phyloP scores from a whole-genome alignment of 179 eudicot species.

The Sideroxylon spinosum region DNA sequence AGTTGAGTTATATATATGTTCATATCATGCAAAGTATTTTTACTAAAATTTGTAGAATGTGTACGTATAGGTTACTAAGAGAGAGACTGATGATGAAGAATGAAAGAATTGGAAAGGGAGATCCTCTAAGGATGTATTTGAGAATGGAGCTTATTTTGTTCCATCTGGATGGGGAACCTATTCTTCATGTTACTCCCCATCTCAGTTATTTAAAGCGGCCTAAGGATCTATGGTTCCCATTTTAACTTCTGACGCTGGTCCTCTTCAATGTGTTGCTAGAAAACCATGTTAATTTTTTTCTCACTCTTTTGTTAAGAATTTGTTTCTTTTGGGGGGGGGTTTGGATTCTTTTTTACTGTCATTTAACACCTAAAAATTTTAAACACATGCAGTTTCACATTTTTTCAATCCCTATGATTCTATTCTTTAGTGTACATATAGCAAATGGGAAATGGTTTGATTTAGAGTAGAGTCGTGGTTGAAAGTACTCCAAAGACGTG shows the following conservation, averaged over 20 bases:
- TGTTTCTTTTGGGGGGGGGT: too few species aligned
- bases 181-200: conserved; percentile 21
- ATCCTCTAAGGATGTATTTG: conserved; percentile 40
- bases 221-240: conserved; percentile 31
- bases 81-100: conserved; percentile 23
- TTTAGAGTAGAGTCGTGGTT: too few species aligned
- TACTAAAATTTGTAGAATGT: not conserved
- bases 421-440: too few species aligned
- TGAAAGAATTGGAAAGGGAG: conserved; percentile 64
- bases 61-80: conserved; percentile 43
- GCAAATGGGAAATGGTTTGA: too few species aligned
- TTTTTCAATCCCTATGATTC: too few species aligned
- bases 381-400: too few species aligned
- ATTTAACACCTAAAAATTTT: too few species aligned
- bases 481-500: too few species aligned
- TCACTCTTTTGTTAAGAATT: too few species aligned
- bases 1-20: too few species aligned
- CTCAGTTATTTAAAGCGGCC: conserved; percentile 23
- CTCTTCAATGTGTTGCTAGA: conserved; percentile 18
- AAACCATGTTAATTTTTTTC: conserved; percentile 1
- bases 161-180: conserved; percentile 38
- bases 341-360: too few species aligned
- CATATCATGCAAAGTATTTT: too few species aligned
- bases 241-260: conserved; percentile 33
- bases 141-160: conserved; percentile 46